phyloP scores from a whole-genome alignment of 768 basidiomycete genomes.

The Lactifluus rugatus region DNA sequence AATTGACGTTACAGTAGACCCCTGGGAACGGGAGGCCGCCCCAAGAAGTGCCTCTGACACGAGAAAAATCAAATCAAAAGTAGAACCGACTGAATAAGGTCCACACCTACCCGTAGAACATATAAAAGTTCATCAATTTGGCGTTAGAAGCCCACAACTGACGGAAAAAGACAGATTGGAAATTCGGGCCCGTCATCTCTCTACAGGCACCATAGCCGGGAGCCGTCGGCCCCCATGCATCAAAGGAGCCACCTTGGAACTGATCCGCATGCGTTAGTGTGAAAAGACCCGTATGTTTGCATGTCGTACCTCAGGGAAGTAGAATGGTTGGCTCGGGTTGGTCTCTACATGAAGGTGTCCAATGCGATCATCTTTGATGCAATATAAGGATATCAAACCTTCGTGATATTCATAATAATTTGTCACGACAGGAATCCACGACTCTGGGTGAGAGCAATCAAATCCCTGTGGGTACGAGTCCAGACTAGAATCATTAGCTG shows the following conservation, averaged over 20 bases:
- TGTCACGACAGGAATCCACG: constrained; percentile 54
- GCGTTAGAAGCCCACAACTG: constrained; percentile 74
- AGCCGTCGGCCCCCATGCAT: constrained; percentile 70
- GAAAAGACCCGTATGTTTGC: not conserved
- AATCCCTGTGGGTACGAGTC: constrained; percentile 74
- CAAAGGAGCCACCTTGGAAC: constrained; percentile 70
- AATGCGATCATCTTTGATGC: not conserved
- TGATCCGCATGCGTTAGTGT: constrained; percentile 21
- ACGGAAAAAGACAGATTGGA: constrained; percentile 71
- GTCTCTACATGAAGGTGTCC: constrained; percentile 18
- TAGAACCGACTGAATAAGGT: not conserved
- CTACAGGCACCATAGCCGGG: constrained; percentile 62
- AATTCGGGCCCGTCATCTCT: constrained; percentile 58
- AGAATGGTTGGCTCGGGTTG: constrained; percentile 49
- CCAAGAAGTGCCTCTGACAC: constrained; percentile 66
- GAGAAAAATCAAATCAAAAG: not conserved
- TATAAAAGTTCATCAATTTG: constrained; percentile 77
- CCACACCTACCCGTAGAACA: constrained; percentile 58
- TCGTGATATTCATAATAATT: constrained; percentile 59
- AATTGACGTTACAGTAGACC: constrained; percentile 42
- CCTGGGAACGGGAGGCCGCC: constrained; percentile 71
- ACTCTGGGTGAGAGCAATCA: constrained; percentile 65
- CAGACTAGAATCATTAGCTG: constrained; percentile 4
- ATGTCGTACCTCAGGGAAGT: constrained; percentile 53
- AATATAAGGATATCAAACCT: constrained; percentile 19